phyloP scores from a whole-genome alignment of 345 rosid species.

The Melaleuca alternifolia region DNA sequence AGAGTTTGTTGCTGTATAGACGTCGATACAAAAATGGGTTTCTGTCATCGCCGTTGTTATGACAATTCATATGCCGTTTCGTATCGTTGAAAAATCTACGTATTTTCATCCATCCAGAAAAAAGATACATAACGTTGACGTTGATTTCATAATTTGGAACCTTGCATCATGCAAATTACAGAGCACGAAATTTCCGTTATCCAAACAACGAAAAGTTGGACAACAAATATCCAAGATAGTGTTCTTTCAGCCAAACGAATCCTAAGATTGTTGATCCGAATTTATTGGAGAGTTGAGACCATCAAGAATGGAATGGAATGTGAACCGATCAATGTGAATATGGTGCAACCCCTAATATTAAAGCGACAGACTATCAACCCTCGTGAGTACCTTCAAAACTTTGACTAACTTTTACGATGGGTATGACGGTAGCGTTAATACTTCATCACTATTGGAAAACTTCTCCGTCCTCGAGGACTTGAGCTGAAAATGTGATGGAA shows the following conservation, averaged over 20 bases:
- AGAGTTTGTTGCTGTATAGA: background rate
- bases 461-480: background rate
- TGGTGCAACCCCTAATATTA: background rate
- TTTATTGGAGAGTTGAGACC: background rate
- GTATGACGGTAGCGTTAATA: background rate
- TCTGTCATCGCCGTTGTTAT: background rate
- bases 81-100: background rate
- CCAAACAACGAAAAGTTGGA: background rate
- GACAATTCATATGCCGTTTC: background rate
- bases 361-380: background rate
- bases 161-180: background rate
- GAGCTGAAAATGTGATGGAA: background rate
- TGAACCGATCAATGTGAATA: background rate
- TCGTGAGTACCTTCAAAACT: background rate
- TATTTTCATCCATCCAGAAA: background rate
- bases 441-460: background rate
- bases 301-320: background rate
- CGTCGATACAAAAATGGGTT: background rate
- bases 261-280: background rate
- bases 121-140: background rate
- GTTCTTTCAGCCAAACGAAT: background rate
- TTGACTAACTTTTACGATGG: background rate
- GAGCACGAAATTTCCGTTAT: background rate
- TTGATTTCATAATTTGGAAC: background rate
- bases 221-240: background rate